Evolutionary conservation across 2,329 filamentous ascomycete species (phyloP), one percentile per base, ranked within the genome.

Genomic region (Ophiostoma quercus): DNA sequence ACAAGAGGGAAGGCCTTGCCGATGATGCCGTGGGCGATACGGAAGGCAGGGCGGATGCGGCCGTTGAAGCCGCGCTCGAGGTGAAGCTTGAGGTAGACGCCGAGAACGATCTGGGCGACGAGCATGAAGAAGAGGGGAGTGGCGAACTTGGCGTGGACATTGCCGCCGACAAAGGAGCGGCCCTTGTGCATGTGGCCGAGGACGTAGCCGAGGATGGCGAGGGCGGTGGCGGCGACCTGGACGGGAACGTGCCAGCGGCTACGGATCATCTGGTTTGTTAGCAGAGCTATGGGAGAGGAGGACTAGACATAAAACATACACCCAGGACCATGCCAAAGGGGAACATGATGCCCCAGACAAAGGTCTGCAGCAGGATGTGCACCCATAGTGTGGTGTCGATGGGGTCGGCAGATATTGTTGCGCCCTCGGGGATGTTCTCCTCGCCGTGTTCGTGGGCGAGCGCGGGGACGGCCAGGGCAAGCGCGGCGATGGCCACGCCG

Each of bases 291-390:
- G 8, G 9, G 8, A 16, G 19, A 32, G 11, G 39, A 29, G 34
- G 54, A 5, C 43, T 2, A 34, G 34, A 32, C 1, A 81, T 7
- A 4, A 47, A 47, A 47, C 90, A 76, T 87, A 95, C 92, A 71
- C 94, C 94, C 22, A 97, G 83, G 60, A 98, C 93, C 94, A 99
- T 98, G 75, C 95, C 95, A 19, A 92, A 84, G 12, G 95, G 95
- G 76, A 97, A 98, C 71, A 98, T 87, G 74, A 99, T 84, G 72
- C 95, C 95, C 83, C 96, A 98, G 71, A 93, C 88, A 71, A 95
- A 77, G 78, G 89, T 90, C 84, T 97, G 94, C 65, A 96, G 80
- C 71, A 97, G 84, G 76, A 99, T 98, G 80, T 99, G 95, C 74
- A 90, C 84, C 95, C 95, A 99, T 87, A 99, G 80, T 76, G 88